These are phyloP conservation scores for Cutaneotrichosporon curvatum DNA, from an alignment of 1,284 basidiomycete genomes.

Conservation along the genomic window DNA sequence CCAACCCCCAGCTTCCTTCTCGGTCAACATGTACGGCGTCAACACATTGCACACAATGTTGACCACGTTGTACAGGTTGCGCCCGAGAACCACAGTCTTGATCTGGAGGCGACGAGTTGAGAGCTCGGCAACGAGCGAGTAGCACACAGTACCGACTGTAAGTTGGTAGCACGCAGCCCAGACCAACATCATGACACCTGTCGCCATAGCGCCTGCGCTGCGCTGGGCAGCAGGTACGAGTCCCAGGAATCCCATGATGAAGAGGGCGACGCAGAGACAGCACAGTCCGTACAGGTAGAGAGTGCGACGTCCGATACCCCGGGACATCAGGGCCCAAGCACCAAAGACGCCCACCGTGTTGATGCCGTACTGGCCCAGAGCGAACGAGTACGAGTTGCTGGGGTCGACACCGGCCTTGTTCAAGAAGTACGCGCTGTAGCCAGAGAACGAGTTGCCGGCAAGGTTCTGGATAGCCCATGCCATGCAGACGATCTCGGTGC, in stretches of 20 bases:
- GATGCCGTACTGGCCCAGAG: slow-evolving; percentile 43
- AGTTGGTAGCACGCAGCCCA: slow-evolving; percentile 45
- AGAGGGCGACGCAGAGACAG: slow-evolving; percentile 46
- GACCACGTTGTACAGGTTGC: slow-evolving; percentile 44
- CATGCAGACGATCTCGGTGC: slow-evolving; percentile 44
- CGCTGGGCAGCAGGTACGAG: slow-evolving; percentile 32
- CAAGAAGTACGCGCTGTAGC: slow-evolving; percentile 42
- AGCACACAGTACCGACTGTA: slow-evolving; percentile 40
- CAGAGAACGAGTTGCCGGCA: slow-evolving; percentile 35
- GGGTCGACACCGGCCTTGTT: slow-evolving; percentile 45
- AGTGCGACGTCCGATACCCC: slow-evolving; percentile 44
- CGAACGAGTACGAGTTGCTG: slow-evolving; percentile 43
- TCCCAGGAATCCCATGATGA: slow-evolving; percentile 50
- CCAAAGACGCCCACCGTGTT: slow-evolving; percentile 34
- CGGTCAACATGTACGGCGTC: slow-evolving; percentile 48
- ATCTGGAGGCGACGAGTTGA: slow-evolving; percentile 49
- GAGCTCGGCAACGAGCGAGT: slow-evolving; percentile 48
- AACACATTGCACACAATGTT: slow-evolving; percentile 46
- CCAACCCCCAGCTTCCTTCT: slow-evolving; percentile 30
- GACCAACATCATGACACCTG: slow-evolving; percentile 47
- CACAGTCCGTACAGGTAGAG: slow-evolving; percentile 50
- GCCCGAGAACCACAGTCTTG: slow-evolving; percentile 52
- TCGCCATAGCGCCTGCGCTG: slow-evolving; percentile 35
- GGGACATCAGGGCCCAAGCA: slow-evolving; percentile 44
- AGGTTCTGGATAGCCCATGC: slow-evolving; percentile 41